A percentile compares a stretch with the other conserved stretches of the same genome.
phyloP scores from a whole-genome alignment of 495 filamentous ascomycete genomes.

The Penicillium nucicola region DNA sequence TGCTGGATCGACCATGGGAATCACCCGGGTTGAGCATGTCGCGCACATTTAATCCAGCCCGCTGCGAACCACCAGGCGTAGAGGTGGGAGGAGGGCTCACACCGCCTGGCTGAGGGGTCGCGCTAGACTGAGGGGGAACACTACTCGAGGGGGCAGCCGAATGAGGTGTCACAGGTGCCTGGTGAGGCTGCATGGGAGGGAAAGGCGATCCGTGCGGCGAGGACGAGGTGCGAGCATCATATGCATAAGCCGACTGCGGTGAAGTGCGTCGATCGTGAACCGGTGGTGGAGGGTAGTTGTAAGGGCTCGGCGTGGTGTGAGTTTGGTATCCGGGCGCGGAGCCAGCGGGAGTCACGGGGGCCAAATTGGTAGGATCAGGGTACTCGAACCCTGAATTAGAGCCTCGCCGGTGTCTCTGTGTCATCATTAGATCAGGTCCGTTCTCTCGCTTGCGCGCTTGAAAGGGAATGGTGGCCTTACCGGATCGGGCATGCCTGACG shows the following conservation, averaged over 20 bases:
- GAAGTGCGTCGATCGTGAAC: slow-evolving; percentile 48
- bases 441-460: neutral
- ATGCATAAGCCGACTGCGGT: slow-evolving; percentile 46
- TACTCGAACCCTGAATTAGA: slow-evolving; percentile 50
- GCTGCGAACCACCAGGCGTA: slow-evolving; percentile 34
- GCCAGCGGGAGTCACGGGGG: slow-evolving; percentile 49
- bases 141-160: neutral
- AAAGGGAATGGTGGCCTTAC: slow-evolving; percentile 39
- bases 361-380: slow-evolving; percentile 53
- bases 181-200: slow-evolving; percentile 37
- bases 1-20: slow-evolving; percentile 46
- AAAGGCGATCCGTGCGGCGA: slow-evolving; percentile 51
- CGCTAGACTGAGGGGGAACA: neutral
- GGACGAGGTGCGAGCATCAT: slow-evolving; percentile 47
- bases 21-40: slow-evolving; percentile 50
- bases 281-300: slow-evolving; percentile 35
- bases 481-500: slow-evolving; percentile 39
- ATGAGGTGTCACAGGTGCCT: slow-evolving; percentile 10
- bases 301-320: slow-evolving; percentile 42
- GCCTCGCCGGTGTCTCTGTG: slow-evolving; percentile 46
- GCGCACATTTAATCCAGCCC: slow-evolving; percentile 51
- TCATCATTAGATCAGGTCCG: slow-evolving; percentile 19
- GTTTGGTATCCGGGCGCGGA: slow-evolving; percentile 49
- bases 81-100: slow-evolving; percentile 41
- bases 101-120: slow-evolving; percentile 14